Evolutionary conservation across 495 filamentous ascomycete genomes (phyloP).

Genomic region (Podospora australis): DNA sequence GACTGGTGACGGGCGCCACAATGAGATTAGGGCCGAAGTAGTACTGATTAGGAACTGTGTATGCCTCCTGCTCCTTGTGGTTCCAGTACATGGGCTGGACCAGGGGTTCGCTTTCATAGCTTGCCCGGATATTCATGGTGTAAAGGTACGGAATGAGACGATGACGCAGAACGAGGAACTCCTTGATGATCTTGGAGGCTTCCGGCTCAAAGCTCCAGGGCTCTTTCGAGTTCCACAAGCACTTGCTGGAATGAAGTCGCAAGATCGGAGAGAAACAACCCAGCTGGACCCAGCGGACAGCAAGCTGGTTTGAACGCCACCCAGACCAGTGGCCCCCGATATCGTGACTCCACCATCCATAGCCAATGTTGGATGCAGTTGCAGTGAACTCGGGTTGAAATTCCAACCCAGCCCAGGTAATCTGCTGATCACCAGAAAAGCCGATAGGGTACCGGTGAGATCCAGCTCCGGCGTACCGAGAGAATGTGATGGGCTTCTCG

Average conservation of each 20-base stretch:
- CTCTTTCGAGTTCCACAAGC: conserved; percentile 48
- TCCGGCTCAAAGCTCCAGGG: conserved; percentile 48
- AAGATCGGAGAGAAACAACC: conserved; percentile 54
- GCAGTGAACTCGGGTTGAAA: conserved; percentile 60
- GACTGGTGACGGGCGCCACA: conserved; percentile 46
- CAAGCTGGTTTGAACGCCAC: conserved; percentile 45
- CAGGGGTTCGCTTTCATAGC: conserved; percentile 40
- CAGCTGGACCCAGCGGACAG: conserved; percentile 52
- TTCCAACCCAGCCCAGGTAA: conserved; percentile 49
- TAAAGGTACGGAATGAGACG: conserved; percentile 52
- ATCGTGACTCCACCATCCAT: conserved; percentile 61
- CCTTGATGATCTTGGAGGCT: conserved; percentile 35
- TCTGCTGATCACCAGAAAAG: conserved; percentile 53
- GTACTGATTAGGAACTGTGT: conserved; percentile 47
- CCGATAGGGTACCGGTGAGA: conserved; percentile 56
- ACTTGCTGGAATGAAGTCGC: conserved; percentile 49
- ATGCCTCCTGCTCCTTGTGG: conserved; percentile 43
- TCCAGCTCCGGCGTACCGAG: conserved; percentile 52
- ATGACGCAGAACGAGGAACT: conserved; percentile 45
- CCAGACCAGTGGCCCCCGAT: conserved; percentile 54
- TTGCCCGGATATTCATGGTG: conserved; percentile 45
- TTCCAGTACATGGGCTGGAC: conserved; percentile 57
- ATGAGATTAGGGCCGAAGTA: conserved; percentile 48
- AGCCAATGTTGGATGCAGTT: conserved; percentile 57
- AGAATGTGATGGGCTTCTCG: conserved; percentile 36